Evolutionary conservation across 140 eudicot species (phyloP).

Genomic region (Bidens hawaiensis): DNA sequence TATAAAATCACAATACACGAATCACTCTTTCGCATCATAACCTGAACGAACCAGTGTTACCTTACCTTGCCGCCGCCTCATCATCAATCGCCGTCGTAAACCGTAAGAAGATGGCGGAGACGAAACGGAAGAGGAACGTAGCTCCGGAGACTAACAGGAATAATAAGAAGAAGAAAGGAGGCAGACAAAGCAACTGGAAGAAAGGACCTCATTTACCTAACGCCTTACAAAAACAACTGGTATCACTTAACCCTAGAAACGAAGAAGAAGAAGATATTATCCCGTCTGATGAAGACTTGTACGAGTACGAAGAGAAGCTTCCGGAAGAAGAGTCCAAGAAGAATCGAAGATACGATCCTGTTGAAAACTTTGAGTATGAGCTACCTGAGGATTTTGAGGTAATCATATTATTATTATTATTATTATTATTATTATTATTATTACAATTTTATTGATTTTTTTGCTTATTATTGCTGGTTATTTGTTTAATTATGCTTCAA

Average conservation of each 20-base stretch:
- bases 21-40: not conserved
- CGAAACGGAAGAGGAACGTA: constrained; percentile 21
- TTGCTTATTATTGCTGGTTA: not conserved
- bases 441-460: not conserved
- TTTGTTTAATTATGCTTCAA: too few species aligned
- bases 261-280: constrained; percentile 41
- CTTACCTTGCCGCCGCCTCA: not conserved
- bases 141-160: too few species aligned
- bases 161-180: constrained; percentile 17
- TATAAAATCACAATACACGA: not conserved
- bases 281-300: constrained; percentile 44
- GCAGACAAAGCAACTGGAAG: constrained; percentile 27
- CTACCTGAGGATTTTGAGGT: constrained; percentile 79
- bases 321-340: constrained; percentile 70
- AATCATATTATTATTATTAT: too few species aligned
- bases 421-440: too few species aligned
- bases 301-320: constrained; percentile 68
- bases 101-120: constrained; percentile 33
- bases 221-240: constrained; percentile 43
- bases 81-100: constrained; percentile 2
- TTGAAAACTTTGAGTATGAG: constrained; percentile 62
- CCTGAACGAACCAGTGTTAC: not conserved
- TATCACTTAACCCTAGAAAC: constrained; percentile 20
- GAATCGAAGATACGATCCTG: constrained; percentile 76
- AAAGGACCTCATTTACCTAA: constrained; percentile 81